Evolutionary conservation across 208 protist species (phyloP), one percentile per base, ranked within the genome.

Genomic region (Crithidia expoeki): DNA sequence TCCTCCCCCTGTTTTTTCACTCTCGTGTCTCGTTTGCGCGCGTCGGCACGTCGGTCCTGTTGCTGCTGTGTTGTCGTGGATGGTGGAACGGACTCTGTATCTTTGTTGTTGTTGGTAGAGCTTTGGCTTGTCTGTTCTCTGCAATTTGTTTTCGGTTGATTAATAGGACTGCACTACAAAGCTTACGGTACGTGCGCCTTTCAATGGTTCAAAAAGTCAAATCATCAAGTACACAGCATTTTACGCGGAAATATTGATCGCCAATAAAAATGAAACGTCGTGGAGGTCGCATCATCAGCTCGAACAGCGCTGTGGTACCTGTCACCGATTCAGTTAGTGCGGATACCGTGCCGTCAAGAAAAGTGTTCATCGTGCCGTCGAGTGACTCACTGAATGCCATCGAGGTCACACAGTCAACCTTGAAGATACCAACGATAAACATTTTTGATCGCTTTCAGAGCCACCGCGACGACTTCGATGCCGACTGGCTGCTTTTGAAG

Each of bases 391-490:
- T 49, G 7, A 58, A 72, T 16, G 60, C 67, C n/a, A 42, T 72
- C 2, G 47, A 74, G 12, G 65, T 74, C 1, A 66, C 82, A 5
- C 63, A 42, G 59, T 44, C 59, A 2, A 32, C 30, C 14, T 21
- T 80, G 34, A 58, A 51, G 17, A 73, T 84, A 12, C 74, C 80
- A 33, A 74, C 85, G 47, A n/a, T 89, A 17, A 76, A 89, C 64
- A 76, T 93, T 40, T 95, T 95, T 58, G 34, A 77, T 3, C 72
- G 76, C 1, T 95, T 95, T 67, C 90, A 95, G 57, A 76, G 66
- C 46, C 67, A 79, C 23, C 73, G 76, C 40, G 68, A 68, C 25
- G 90, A 95, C 72, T 95, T 93, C 50, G 82, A 83, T 32, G 69
- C 49, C 12, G 75, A 93, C 30, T 95, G 90, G 90, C 47, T 90